phyloP scores from a whole-genome alignment of 306 rosid species.

The Inga leiocalycina region DNA sequence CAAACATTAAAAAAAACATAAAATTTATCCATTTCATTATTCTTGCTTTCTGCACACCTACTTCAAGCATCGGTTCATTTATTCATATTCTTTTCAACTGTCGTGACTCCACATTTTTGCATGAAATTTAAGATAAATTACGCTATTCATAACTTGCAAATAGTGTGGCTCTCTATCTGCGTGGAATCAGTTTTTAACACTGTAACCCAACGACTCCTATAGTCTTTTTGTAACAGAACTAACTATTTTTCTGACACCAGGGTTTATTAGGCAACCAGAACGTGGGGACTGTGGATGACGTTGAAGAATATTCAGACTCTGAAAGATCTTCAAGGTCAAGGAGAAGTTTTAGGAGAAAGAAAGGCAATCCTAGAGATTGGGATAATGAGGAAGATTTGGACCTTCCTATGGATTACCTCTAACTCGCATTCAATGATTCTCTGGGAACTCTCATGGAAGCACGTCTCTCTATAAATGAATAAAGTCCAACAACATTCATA shows the following conservation, averaged over 20 bases:
- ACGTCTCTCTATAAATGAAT: not conserved
- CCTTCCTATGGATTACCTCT: slow-evolving; percentile 88
- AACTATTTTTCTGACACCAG: slow-evolving; percentile 43
- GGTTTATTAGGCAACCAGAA: slow-evolving; percentile 81
- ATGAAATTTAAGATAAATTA: not conserved
- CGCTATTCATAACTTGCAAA: not conserved
- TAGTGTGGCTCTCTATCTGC: not conserved
- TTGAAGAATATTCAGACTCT: slow-evolving; percentile 53
- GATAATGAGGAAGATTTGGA: slow-evolving; percentile 75
- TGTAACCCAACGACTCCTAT: not conserved
- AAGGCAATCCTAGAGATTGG: slow-evolving; percentile 47
- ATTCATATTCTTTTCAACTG: not conserved
- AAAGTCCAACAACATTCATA: slow-evolving; percentile 8
- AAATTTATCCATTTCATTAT: too few relatives aligned
- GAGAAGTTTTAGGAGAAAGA: slow-evolving; percentile 50
- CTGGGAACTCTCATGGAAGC: slow-evolving; percentile 2
- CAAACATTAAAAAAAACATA: not conserved
- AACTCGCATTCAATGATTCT: slow-evolving; percentile 27
- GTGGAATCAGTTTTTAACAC: not conserved
- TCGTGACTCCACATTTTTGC: not conserved
- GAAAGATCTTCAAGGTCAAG: slow-evolving; percentile 52
- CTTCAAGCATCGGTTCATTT: not conserved
- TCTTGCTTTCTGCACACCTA: not conserved
- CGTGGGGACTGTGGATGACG: slow-evolving; percentile 58
- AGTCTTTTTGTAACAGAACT: slow-evolving; percentile 1